A percentile compares a stretch with the other conserved stretches of the same genome.
Evolutionary conservation across 768 basidiomycete species (phyloP).

Genomic region (Macrolepiota dolichaula): DNA sequence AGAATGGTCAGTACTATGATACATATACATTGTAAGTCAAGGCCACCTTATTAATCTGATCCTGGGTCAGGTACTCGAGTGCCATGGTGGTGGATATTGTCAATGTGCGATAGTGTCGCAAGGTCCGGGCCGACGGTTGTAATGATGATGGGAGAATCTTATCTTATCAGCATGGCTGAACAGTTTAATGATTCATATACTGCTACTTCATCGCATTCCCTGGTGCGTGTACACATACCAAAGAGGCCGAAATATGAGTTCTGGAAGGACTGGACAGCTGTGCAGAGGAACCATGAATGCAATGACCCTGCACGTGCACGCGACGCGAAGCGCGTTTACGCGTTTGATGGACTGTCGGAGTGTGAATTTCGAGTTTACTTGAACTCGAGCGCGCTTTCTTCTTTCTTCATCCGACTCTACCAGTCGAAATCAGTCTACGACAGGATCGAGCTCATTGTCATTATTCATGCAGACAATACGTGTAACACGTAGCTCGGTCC

Average conservation of each 20-base stretch:
- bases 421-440: neutral
- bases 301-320: conserved; percentile 6
- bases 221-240: neutral
- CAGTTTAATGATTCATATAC: neutral
- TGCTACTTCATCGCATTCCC: neutral
- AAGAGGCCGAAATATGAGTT: neutral
- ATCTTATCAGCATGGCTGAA: conserved; percentile 2
- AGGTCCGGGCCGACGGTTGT: neutral
- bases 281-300: neutral
- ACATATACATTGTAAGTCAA: neutral
- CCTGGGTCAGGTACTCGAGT: conserved; percentile 46
- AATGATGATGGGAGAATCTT: neutral
- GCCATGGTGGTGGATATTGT: neutral
- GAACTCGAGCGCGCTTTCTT: conserved; percentile 8
- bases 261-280: neutral
- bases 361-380: conserved; percentile 9
- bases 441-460: conserved; percentile 12
- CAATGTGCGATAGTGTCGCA: neutral
- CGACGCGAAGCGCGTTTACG: conserved; percentile 12
- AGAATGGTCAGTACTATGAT: conserved; percentile 1
- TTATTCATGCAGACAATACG: conserved; percentile 38
- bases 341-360: conserved; percentile 13
- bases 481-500: conserved; percentile 42
- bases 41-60: conserved; percentile 56
- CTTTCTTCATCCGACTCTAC: conserved; percentile 8